These are phyloP conservation scores for Lactarius tabidus DNA, from an alignment of 768 basidiomycete genomes.

Conservation along the genomic window DNA sequence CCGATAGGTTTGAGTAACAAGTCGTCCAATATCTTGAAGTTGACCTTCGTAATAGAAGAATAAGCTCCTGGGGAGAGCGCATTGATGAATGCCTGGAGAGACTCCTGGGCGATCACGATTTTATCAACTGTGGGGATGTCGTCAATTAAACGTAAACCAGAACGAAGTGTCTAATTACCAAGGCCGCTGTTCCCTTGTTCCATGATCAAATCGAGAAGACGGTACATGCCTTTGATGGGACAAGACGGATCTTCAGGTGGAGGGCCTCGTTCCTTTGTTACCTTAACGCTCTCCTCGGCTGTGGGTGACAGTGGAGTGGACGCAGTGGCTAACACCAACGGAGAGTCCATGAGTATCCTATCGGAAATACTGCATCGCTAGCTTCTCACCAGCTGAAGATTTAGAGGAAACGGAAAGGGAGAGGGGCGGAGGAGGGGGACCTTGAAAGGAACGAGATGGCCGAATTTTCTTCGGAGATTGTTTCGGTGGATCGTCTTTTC, in stretches of 20 bases:
- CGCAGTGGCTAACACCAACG: background rate
- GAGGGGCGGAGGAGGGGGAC: background rate
- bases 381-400: background rate
- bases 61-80: constrained; percentile 49
- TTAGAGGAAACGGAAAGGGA: background rate
- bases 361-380: no score
- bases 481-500: background rate
- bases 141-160: background rate
- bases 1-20: constrained; percentile 47
- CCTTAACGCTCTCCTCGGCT: background rate
- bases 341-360: background rate
- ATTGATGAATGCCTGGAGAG: constrained; percentile 47
- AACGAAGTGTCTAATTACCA: constrained; percentile 35
- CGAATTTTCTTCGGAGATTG: background rate
- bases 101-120: constrained; percentile 53
- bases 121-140: constrained; percentile 47
- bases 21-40: constrained; percentile 51
- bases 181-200: constrained; percentile 50
- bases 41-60: constrained; percentile 48
- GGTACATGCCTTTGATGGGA: constrained; percentile 45
- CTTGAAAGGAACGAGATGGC: background rate
- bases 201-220: constrained; percentile 50
- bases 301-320: background rate
- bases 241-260: constrained; percentile 10
- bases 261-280: background rate